phyloP scores from a whole-genome alignment of 257 asterid species.

The Leptodermis oblonga region DNA sequence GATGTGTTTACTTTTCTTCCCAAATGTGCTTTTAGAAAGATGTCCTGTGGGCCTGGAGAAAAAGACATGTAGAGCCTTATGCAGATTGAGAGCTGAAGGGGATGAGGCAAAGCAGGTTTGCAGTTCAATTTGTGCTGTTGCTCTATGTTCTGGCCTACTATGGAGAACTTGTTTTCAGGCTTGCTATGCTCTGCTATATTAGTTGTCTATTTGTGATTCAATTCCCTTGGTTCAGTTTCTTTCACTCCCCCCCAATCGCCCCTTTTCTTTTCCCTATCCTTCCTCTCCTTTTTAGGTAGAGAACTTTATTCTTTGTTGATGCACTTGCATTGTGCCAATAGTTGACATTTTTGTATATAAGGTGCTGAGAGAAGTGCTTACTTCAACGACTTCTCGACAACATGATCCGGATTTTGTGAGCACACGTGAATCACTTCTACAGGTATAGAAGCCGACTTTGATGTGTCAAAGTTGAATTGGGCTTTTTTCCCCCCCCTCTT shows the following conservation, averaged over 20 bases:
- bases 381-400: constrained; percentile 52
- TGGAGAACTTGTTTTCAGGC: not conserved
- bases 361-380: constrained; percentile 72
- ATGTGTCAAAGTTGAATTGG: not conserved
- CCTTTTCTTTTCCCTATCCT: constrained; percentile 1
- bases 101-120: constrained; percentile 83
- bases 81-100: constrained; percentile 62
- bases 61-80: constrained; percentile 72
- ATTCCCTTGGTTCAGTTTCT: constrained; percentile 1
- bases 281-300: not conserved
- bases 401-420: constrained; percentile 55
- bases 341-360: constrained; percentile 26
- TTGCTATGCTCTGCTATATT: not conserved
- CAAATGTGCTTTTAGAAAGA: constrained; percentile 44
- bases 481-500: not conserved
- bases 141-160: constrained; percentile 6
- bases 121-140: constrained; percentile 11
- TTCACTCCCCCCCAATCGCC: too few relatives aligned
- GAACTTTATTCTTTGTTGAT: not conserved
- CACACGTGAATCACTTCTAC: constrained; percentile 79
- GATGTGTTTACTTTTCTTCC: constrained; percentile 18
- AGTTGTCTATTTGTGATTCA: not conserved
- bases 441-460: constrained; percentile 36
- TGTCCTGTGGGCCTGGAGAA: constrained; percentile 59
- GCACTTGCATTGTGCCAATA: not conserved